phyloP scores from a whole-genome alignment of 2,329 filamentous ascomycete genomes.

The Phaeosphaeriaceae sp. region DNA sequence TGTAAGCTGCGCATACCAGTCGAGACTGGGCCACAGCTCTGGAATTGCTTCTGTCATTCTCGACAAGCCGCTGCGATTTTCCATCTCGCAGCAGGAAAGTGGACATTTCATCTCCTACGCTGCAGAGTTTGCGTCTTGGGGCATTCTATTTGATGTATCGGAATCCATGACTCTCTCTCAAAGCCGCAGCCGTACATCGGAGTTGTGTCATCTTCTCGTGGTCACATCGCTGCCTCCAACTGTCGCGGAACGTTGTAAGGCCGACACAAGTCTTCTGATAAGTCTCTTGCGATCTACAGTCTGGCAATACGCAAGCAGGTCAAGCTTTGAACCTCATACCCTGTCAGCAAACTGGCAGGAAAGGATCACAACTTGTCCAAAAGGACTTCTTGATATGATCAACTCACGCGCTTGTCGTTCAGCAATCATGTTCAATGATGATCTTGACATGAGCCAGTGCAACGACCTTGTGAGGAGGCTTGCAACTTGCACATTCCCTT shows the following conservation, averaged over 20 bases:
- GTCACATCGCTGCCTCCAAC: slow-evolving; percentile 71
- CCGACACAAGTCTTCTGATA: slow-evolving; percentile 75
- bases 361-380: slow-evolving; percentile 73
- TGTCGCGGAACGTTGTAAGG: slow-evolving; percentile 78
- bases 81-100: slow-evolving; percentile 69
- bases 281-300: slow-evolving; percentile 78
- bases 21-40: slow-evolving; percentile 41
- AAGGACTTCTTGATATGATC: slow-evolving; percentile 76
- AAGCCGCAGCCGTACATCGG: slow-evolving; percentile 6
- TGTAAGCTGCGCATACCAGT: slow-evolving; percentile 30
- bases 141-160: slow-evolving; percentile 70
- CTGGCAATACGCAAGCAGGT: slow-evolving; percentile 63
- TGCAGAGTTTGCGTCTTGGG: slow-evolving; percentile 74
- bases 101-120: slow-evolving; percentile 63
- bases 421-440: slow-evolving; percentile 88
- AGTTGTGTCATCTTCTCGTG: slow-evolving; percentile 45
- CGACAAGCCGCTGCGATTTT: slow-evolving; percentile 67
- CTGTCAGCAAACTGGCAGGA: slow-evolving; percentile 61
- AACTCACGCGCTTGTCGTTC: slow-evolving; percentile 80
- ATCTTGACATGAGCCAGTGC: slow-evolving; percentile 67
- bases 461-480: slow-evolving; percentile 63
- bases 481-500: slow-evolving; percentile 74
- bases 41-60: slow-evolving; percentile 46
- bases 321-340: slow-evolving; percentile 6
- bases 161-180: slow-evolving; percentile 2